These are phyloP conservation scores for Hypoxylon lienhwacheense DNA, from an alignment of 495 filamentous ascomycete species.

Conservation along the genomic window DNA sequence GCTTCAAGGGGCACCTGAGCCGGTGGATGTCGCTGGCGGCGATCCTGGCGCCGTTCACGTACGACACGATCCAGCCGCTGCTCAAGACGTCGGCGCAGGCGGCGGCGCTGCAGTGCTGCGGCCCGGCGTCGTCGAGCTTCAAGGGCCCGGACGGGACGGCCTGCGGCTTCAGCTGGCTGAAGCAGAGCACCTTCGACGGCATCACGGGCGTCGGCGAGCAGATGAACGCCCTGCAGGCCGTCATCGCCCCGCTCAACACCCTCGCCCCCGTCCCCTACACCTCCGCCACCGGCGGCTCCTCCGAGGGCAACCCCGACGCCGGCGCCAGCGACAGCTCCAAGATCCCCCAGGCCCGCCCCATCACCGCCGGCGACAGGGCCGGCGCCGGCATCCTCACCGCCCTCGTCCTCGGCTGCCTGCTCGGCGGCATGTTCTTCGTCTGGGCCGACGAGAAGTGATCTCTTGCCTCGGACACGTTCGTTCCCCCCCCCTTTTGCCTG, in stretches of 20 bases:
- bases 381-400: conserved; percentile 61
- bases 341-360: conserved; percentile 32
- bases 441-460: conserved; percentile 12
- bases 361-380: conserved; percentile 55
- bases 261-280: conserved; percentile 52
- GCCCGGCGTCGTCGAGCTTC: conserved; percentile 49
- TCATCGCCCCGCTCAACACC: conserved; percentile 51
- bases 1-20: conserved; percentile 77
- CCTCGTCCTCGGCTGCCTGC: conserved; percentile 50
- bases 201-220: conserved; percentile 59
- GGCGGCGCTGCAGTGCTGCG: conserved; percentile 63
- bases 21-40: conserved; percentile 65
- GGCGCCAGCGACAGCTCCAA: conserved; percentile 40
- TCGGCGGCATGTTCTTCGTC: conserved; percentile 38
- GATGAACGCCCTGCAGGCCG: conserved; percentile 60
- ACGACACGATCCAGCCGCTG: conserved; percentile 53
- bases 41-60: conserved; percentile 59
- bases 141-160: conserved; percentile 60
- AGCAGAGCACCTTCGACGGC: conserved; percentile 45
- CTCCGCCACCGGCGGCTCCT: conserved; percentile 62
- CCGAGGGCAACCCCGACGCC: conserved; percentile 62
- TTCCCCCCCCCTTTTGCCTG: too few species aligned
- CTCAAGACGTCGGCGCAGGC: conserved; percentile 60
- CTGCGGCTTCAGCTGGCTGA: conserved; percentile 43
- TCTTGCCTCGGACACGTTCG: too few species aligned